phyloP scores from a whole-genome alignment of 345 rosid species.

The Gossypium turneri region DNA sequence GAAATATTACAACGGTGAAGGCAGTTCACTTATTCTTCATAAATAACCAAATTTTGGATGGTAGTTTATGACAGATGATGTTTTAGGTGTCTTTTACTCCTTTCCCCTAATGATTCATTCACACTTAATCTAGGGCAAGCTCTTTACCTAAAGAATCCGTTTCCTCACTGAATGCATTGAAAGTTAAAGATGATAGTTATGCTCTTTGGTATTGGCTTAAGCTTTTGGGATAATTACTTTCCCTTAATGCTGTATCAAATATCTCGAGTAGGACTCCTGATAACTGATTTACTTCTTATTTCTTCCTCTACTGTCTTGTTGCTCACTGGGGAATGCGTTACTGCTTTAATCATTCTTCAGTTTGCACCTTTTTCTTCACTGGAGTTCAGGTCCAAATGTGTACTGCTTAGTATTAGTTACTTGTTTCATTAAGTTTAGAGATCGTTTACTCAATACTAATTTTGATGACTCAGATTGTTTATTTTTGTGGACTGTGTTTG shows the following conservation, averaged over 20 bases:
- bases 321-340: no score
- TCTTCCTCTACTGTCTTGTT: no score
- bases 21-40: background rate
- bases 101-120: background rate
- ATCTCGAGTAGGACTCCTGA: background rate
- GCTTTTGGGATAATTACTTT: background rate
- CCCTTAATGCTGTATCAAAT: background rate
- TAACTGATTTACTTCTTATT: background rate
- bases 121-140: background rate
- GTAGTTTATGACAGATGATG: background rate
- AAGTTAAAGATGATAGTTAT: no score
- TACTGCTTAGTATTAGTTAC: background rate
- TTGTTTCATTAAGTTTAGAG: background rate
- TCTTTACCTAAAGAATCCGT: background rate
- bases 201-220: background rate
- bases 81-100: background rate
- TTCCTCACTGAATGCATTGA: background rate
- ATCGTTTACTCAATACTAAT: background rate
- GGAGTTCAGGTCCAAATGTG: background rate
- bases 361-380: background rate
- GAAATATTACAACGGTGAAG: background rate
- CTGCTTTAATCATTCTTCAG: no score
- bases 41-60: background rate
- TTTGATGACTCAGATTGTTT: background rate
- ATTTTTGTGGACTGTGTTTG: background rate